phyloP scores from a whole-genome alignment of 768 basidiomycete species.

The Sarcodon sp. region DNA sequence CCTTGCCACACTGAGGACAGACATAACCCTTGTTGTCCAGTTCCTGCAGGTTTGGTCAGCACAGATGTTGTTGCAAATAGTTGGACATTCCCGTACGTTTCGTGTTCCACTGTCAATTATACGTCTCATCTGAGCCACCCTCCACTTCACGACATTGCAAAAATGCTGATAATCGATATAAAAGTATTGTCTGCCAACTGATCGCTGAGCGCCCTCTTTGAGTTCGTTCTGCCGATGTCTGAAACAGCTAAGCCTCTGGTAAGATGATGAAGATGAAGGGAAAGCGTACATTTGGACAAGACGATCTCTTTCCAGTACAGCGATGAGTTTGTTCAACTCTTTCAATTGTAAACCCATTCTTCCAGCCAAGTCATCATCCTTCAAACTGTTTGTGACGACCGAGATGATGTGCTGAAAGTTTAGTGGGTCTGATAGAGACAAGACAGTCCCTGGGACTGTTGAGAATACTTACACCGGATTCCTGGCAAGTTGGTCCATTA shows the following conservation, averaged over 20 bases:
- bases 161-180: conserved; percentile 94
- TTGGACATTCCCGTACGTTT: conserved; percentile 41
- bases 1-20: conserved; percentile 77
- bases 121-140: conserved; percentile 84
- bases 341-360: conserved; percentile 83
- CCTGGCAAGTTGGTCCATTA: conserved; percentile 87
- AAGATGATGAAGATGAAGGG: background rate
- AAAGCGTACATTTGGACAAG: conserved; percentile 61
- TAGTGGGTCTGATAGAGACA: conserved; percentile 9
- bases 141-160: conserved; percentile 97
- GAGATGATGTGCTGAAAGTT: conserved; percentile 3
- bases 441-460: conserved; percentile 2
- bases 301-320: conserved; percentile 64
- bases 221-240: conserved; percentile 89
- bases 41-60: conserved; percentile 40
- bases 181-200: conserved; percentile 85
- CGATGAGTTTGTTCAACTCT: conserved; percentile 83
- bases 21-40: conserved; percentile 97
- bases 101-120: conserved; percentile 83
- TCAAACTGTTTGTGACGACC: conserved; percentile 42
- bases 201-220: conserved; percentile 80
- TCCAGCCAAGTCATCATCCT: conserved; percentile 89
- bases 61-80: background rate
- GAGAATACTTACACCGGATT: conserved; percentile 81
- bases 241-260: background rate